phyloP scores from a whole-genome alignment of 352 stramenopile species.

The Phytophthora multivora region DNA sequence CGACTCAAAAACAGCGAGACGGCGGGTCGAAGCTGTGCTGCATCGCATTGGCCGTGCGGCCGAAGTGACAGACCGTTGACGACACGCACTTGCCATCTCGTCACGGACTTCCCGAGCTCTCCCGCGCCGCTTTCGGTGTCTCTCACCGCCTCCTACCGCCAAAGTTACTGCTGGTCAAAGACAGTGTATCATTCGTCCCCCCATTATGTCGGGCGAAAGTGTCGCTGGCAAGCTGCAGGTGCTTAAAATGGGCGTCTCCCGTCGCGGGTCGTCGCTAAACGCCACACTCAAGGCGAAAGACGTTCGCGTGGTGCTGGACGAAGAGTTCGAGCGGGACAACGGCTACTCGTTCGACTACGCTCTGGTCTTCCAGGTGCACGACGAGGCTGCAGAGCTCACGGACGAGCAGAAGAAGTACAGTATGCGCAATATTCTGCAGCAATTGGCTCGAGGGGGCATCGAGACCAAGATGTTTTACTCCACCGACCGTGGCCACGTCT shows the following conservation, averaged over 20 bases:
- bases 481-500: slow-evolving; percentile 63
- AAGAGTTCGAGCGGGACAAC: slow-evolving; percentile 64
- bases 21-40: background rate
- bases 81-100: slow-evolving; percentile 12
- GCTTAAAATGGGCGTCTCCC: slow-evolving; percentile 68
- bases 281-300: slow-evolving; percentile 65
- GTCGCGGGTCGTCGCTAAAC: slow-evolving; percentile 70
- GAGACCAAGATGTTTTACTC: slow-evolving; percentile 90
- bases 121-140: slow-evolving; percentile 4
- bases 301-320: slow-evolving; percentile 64
- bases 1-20: slow-evolving; percentile 1
- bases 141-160: slow-evolving; percentile 7
- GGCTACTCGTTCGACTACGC: slow-evolving; percentile 85
- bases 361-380: slow-evolving; percentile 83
- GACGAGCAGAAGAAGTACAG: slow-evolving; percentile 66
- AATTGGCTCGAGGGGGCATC: slow-evolving; percentile 67
- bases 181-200: slow-evolving; percentile 6
- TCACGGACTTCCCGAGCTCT: slow-evolving; percentile 1
- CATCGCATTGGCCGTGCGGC: slow-evolving; percentile 7
- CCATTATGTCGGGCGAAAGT: slow-evolving; percentile 24
- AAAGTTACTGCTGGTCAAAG: slow-evolving; percentile 5
- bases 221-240: slow-evolving; percentile 46
- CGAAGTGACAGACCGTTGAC: slow-evolving; percentile 15
- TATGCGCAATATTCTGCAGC: slow-evolving; percentile 75
- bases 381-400: slow-evolving; percentile 60